Percentiles rank a stretch among this genome's conserved stretches.
Evolutionary conservation across 2,329 filamentous ascomycete species (phyloP).

Genomic region (Endocalyx cinctus): DNA sequence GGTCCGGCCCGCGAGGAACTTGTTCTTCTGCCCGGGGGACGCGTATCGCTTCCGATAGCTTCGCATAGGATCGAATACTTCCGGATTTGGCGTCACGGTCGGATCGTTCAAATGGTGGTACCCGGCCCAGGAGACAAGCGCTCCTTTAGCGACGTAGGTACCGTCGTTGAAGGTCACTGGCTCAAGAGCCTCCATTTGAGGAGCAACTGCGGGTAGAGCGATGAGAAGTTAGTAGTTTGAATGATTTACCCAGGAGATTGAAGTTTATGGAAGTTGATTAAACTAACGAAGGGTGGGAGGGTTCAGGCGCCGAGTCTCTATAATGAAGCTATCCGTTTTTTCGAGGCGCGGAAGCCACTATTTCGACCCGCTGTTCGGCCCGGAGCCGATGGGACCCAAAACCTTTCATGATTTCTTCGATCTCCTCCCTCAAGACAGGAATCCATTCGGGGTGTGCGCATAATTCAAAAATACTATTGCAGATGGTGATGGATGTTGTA

Average conservation of each 20-base stretch:
- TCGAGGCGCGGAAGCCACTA: conserved; percentile 7
- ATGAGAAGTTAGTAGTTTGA: no score
- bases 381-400: conserved; percentile 1
- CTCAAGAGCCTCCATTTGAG: conserved; percentile 7
- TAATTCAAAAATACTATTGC: conserved; percentile 10
- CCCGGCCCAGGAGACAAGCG: conserved; percentile 6
- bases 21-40: conserved; percentile 3
- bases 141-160: conserved; percentile 9
- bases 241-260: no score
- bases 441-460: conserved; percentile 12
- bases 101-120: conserved; percentile 8
- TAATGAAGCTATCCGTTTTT: conserved; percentile 11
- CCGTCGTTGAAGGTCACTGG: conserved; percentile 13
- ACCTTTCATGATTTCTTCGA: conserved; percentile 2
- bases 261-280: background rate
- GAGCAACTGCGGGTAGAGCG: conserved; percentile 7
- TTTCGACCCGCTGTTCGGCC: conserved; percentile 1
- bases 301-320: conserved; percentile 8
- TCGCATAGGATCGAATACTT: conserved; percentile 11
- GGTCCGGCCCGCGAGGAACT: conserved; percentile 5
- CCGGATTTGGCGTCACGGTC: conserved; percentile 5
- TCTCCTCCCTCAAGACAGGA: conserved; percentile 8
- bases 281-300: conserved; percentile 10
- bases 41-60: conserved; percentile 10
- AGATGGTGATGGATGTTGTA: conserved; percentile 2